Percentiles rank a stretch among this genome's conserved stretches.
Conservation (phyloP, 1,139 yeast genomes). For the Diutina mesorugosa region DNA sequence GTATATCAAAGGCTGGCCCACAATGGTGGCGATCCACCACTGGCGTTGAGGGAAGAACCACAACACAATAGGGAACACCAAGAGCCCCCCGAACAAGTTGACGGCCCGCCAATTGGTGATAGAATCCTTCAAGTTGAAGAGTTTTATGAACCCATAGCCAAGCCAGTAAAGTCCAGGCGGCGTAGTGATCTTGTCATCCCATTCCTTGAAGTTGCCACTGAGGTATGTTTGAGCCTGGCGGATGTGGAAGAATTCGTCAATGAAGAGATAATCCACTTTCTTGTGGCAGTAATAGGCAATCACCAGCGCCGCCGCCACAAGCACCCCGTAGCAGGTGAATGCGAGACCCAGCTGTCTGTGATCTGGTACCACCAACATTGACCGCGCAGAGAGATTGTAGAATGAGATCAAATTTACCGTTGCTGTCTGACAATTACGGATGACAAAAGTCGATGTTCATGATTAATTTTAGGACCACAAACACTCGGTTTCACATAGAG, state of each 20-base stretch:
- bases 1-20: slow-evolving; percentile 54
- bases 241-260: slow-evolving; percentile 80
- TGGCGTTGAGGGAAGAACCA: slow-evolving; percentile 2
- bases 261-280: slow-evolving; percentile 28
- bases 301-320: not conserved
- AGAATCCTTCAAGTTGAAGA: slow-evolving; percentile 8
- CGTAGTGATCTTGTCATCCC: slow-evolving; percentile 92
- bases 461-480: too few relatives aligned
- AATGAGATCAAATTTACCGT: not conserved
- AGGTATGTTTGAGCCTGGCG: slow-evolving; percentile 67
- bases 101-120: slow-evolving; percentile 32
- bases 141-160: slow-evolving; percentile 37
- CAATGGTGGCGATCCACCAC: slow-evolving; percentile 4
- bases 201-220: slow-evolving; percentile 40
- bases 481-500: too few relatives aligned
- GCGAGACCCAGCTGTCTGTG: not conserved
- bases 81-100: slow-evolving; percentile 51
- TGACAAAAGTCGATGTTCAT: not conserved
- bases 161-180: slow-evolving; percentile 85
- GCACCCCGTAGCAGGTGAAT: not conserved
- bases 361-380: not conserved
- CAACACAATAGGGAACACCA: slow-evolving; percentile 35
- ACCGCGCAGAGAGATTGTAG: not conserved
- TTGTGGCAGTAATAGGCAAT: not conserved
- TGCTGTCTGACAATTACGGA: not conserved